Conservation (phyloP, 495 filamentous ascomycete genomes). For the Penicillium parvum region DNA sequence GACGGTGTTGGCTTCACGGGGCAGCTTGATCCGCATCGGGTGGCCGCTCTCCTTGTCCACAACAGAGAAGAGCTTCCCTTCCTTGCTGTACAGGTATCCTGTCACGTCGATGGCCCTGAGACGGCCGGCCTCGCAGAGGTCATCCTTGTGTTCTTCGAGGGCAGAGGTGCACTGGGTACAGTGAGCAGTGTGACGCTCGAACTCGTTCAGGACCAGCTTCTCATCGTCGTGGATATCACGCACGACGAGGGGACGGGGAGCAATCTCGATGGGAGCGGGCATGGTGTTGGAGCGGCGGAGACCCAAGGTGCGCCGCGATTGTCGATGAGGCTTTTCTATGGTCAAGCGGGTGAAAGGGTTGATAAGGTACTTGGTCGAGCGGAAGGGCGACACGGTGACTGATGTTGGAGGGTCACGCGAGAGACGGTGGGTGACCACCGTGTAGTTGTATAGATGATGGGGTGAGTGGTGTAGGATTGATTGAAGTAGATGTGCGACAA, state of each 20-base stretch:
- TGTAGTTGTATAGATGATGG: constrained; percentile 3
- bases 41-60: constrained; percentile 44
- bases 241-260: constrained; percentile 29
- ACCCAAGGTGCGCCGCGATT: constrained; percentile 13
- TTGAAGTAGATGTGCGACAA: neutral
- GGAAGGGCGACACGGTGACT: constrained; percentile 36
- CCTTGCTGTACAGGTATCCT: constrained; percentile 46
- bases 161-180: constrained; percentile 42
- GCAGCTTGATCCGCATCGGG: constrained; percentile 46
- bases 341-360: constrained; percentile 19
- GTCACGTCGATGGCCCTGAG: constrained; percentile 43
- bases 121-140: constrained; percentile 48
- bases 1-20: constrained; percentile 32
- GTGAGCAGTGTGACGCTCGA: constrained; percentile 19
- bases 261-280: constrained; percentile 26
- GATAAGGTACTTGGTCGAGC: constrained; percentile 24
- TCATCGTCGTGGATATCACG: constrained; percentile 45
- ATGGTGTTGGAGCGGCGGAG: constrained; percentile 30
- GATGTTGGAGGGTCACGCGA: constrained; percentile 22
- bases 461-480: neutral
- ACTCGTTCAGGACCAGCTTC: constrained; percentile 17
- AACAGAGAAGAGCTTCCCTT: constrained; percentile 43
- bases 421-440: constrained; percentile 13
- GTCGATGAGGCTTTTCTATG: constrained; percentile 20
- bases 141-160: constrained; percentile 30